Base-by-base conservation (phyloP, 306 rosid species). In the Prunus kanzakura region DNA sequence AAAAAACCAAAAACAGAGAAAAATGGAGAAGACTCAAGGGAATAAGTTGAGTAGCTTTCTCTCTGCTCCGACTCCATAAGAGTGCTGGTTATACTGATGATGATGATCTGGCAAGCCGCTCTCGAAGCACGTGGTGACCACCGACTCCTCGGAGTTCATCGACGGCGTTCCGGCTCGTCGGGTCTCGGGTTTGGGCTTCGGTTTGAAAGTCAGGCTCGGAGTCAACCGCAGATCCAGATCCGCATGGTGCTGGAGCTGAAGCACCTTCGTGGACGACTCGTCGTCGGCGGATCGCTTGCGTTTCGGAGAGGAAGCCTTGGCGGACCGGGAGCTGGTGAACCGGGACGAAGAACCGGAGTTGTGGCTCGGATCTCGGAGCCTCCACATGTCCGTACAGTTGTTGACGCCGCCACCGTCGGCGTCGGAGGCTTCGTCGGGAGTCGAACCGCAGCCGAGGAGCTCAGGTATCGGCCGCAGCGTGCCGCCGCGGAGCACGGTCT, bases 141-240 rank as follows among this genome's bases (percentile, higher is more conserved):
- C 97, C 2, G 98, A 95, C 72, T 92, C 98, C 71, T 89, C 98
- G 0, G 98, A 95, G 71, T 89, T 92, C 95, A 92, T 89, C 19
- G 97, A 95, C 76, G 97, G 97, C 43, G 96, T 82, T 0, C 86
- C 93, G 52, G 90, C 85, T 50, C 96, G 89, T 23, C 85, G 87
- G 83, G 65, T 75, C 38, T 91, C 98, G 49, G 68, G 66, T 22
- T 81, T 78, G 79, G 18, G 52, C 52, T 35, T 45, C 13, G 77
- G 43, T 80, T 80, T 91, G 11, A 78, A 88, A 19, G 79, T 68
- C 0, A 83, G 80, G 35, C 41, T 76, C 10, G 97, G 95, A 35
- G 88, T 90, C 77, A 92, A 65, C 35, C 90, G 89, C 66, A 95
- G 97, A 82, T 92, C 88, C 45, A 95, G 96, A 79, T 89, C 96